Base-by-base conservation (phyloP, 805 yeast species). In the Candida cerambycidarum region DNA sequence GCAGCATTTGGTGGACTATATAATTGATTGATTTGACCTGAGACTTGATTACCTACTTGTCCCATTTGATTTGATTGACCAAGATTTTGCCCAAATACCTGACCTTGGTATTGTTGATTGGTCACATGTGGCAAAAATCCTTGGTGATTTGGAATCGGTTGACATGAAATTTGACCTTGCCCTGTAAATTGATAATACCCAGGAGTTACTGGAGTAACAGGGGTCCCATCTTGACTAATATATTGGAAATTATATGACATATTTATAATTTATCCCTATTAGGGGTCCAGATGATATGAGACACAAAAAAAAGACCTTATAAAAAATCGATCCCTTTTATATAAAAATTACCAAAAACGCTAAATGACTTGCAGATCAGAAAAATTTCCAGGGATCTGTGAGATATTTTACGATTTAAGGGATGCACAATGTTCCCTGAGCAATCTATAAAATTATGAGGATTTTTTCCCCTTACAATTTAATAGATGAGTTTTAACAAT, bases 381-480 rank as follows among this genome's bases (percentile, higher is more conserved):
- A 21, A 21, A 10, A 23, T 34, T 34, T 24, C 21, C 18, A 34
- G 29, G 29, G 38, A 24, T 15, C 29, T 13, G 27, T 23, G 38
- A 34, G 38, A 34, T 14, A n/a, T 33, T 24, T 23, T 23, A 24
- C 38, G 38, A 34, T 34, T 34, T 34, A 23, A 33, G 37, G 37
- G 38, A 24, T 21, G 29, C 29, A 34, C 35, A 32, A 32, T 32
- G 35, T 32, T 18, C 14, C 25, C 13, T 34, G 38, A 34, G 38
- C 38, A 34, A 34, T 34, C 38, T 13, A 34, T 21, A 13, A 34
- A 34, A 34, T 11, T 32, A 18, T 32, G 35, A 32, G 35, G 33
- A 7, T 18, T 18, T n/a, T n/a, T 13, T n/a, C 16, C 16, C 16
- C 15, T 28, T 16, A 10, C 8, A 12, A 30, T 30, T 13, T 3